Conservation (phyloP, 2,329 filamentous ascomycete species). For the Nothomitra cinnamomea region DNA sequence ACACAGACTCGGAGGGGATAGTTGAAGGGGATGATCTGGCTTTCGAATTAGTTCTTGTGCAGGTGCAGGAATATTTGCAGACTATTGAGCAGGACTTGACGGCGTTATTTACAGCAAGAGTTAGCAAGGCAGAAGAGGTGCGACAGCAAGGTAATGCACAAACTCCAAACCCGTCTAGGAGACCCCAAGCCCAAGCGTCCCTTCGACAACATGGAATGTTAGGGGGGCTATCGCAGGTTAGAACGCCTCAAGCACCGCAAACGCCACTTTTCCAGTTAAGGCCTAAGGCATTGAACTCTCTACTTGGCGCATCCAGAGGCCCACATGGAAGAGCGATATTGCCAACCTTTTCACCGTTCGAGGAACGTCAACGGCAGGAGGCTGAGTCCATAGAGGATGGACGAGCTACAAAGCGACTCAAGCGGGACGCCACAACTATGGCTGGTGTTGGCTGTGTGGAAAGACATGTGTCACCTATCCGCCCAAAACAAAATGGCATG, state of each 20-base stretch:
- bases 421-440: slow-evolving; percentile 4
- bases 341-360: slow-evolving; percentile 46
- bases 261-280: slow-evolving; percentile 25
- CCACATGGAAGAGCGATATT: slow-evolving; percentile 43
- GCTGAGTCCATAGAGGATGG: slow-evolving; percentile 20
- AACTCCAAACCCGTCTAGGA: neutral
- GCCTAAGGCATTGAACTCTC: slow-evolving; percentile 41
- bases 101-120: slow-evolving; percentile 52
- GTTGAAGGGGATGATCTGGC: slow-evolving; percentile 68
- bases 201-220: slow-evolving; percentile 22
- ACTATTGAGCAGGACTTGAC: slow-evolving; percentile 61
- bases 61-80: slow-evolving; percentile 62
- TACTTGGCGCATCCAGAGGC: slow-evolving; percentile 48
- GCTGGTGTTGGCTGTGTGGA: slow-evolving; percentile 12
- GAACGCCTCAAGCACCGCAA: slow-evolving; percentile 13
- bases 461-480: neutral
- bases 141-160: slow-evolving; percentile 1
- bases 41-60: slow-evolving; percentile 62
- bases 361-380: slow-evolving; percentile 26
- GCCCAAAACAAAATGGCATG: neutral
- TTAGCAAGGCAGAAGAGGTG: slow-evolving; percentile 8
- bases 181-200: neutral
- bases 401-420: neutral
- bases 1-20: slow-evolving; percentile 50
- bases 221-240: slow-evolving; percentile 11